Evolutionary conservation across 768 basidiomycete genomes (phyloP).

Genomic region (Tricholoma terreum): DNA sequence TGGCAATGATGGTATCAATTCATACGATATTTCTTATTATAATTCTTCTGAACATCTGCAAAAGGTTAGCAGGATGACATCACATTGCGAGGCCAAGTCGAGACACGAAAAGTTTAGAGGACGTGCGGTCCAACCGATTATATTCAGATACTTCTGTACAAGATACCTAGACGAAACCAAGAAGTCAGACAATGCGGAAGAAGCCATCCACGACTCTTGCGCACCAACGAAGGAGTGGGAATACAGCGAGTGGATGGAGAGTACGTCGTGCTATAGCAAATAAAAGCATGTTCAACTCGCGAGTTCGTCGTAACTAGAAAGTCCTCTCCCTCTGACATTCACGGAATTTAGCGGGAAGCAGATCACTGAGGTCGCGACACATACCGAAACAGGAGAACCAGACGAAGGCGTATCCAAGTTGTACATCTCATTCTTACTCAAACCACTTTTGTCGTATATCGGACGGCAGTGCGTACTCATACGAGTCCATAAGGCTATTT

Average conservation of each 20-base stretch:
- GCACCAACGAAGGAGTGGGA: neutral
- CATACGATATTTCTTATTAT: no score
- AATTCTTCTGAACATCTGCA: no score
- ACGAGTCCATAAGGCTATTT: constrained; percentile 10
- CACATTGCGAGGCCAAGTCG: no score
- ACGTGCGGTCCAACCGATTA: neutral
- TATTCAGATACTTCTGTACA: neutral
- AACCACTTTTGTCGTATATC: constrained; percentile 12
- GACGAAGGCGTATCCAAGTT: neutral
- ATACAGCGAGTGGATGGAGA: neutral
- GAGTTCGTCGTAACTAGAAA: neutral
- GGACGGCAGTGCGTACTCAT: constrained; percentile 7
- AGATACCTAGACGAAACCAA: neutral
- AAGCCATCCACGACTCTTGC: neutral
- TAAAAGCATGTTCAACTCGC: neutral
- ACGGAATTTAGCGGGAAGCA: neutral
- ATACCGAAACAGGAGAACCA: neutral
- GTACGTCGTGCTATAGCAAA: neutral
- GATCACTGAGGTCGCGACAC: neutral
- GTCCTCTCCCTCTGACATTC: neutral
- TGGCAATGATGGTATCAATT: no score
- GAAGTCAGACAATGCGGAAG: neutral
- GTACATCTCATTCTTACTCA: neutral
- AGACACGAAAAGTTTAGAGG: neutral
- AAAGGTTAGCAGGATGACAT: no score